Conservation (phyloP, 192 early-diverging fungal species). For the Backusella parvicylindrica region DNA sequence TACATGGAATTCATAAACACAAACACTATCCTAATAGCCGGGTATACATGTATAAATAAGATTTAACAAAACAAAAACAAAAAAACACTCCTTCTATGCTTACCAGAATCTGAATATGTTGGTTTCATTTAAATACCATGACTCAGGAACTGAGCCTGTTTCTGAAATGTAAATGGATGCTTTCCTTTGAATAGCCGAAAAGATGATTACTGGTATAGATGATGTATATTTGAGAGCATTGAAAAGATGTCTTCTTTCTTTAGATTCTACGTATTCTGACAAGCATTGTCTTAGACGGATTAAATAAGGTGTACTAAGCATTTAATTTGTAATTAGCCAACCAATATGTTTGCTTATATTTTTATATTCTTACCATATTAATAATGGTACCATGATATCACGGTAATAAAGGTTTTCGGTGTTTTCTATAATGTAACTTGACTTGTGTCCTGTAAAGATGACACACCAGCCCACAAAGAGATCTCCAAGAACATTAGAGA, state of each 20-base stretch:
- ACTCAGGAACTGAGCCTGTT: constrained; percentile 6
- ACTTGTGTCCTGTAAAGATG: constrained; percentile 42
- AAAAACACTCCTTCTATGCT: neutral
- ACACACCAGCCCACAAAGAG: constrained; percentile 65
- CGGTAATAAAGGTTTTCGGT: constrained; percentile 44
- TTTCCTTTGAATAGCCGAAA: constrained; percentile 49
- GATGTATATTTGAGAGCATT: constrained; percentile 94
- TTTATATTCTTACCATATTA: constrained; percentile 58
- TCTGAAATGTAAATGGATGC: constrained; percentile 37
- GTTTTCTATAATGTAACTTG: constrained; percentile 21
- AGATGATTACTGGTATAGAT: constrained; percentile 71
- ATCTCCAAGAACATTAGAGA: constrained; percentile 87
- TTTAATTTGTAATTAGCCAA: neutral
- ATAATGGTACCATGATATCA: constrained; percentile 51
- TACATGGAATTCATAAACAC: constrained; percentile 87
- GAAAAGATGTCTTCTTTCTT: constrained; percentile 68
- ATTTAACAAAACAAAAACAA: too few species aligned
- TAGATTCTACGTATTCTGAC: constrained; percentile 62
- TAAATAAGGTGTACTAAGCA: constrained; percentile 65
- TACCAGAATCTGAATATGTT: constrained; percentile 38
- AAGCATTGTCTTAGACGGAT: constrained; percentile 80
- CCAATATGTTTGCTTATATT: neutral
- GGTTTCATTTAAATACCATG: constrained; percentile 24
- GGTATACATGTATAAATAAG: too few species aligned
- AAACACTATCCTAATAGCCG: constrained; percentile 55